Percentiles rank a stretch among this genome's conserved stretches.
Conservation (phyloP, 2,329 filamentous ascomycete species). For the Aspergillus bombycis region DNA sequence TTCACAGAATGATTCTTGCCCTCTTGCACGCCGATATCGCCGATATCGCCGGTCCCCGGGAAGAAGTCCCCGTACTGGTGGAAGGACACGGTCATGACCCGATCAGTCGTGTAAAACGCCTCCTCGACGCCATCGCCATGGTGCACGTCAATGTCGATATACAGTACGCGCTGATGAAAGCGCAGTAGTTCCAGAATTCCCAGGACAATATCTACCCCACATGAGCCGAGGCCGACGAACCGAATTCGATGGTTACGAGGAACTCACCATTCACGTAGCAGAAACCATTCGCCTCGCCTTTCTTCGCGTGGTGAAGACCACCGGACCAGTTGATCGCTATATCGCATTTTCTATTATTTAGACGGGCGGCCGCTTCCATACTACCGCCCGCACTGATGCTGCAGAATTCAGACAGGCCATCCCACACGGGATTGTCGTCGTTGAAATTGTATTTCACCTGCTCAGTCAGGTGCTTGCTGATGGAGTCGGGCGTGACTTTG, state of each 20-base stretch:
- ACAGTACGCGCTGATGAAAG: slow-evolving; percentile 66
- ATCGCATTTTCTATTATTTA: slow-evolving; percentile 70
- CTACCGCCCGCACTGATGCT: slow-evolving; percentile 71
- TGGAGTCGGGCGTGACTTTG: slow-evolving; percentile 97
- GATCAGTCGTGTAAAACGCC: slow-evolving; percentile 71
- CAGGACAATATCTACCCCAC: slow-evolving; percentile 62
- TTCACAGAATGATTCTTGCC: slow-evolving; percentile 72
- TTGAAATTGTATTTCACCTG: slow-evolving; percentile 78
- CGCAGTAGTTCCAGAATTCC: slow-evolving; percentile 67
- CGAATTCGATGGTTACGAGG: not conserved
- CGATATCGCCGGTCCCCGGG: slow-evolving; percentile 69
- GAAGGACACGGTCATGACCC: slow-evolving; percentile 73
- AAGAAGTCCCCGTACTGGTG: slow-evolving; percentile 76
- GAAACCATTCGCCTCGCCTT: slow-evolving; percentile 90
- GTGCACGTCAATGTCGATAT: slow-evolving; percentile 70
- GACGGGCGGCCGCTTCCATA: slow-evolving; percentile 70
- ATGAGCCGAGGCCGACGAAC: slow-evolving; percentile 16
- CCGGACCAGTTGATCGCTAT: slow-evolving; percentile 85
- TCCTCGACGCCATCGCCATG: slow-evolving; percentile 72
- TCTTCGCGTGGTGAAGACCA: slow-evolving; percentile 94
- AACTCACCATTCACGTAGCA: slow-evolving; percentile 86
- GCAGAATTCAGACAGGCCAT: slow-evolving; percentile 73
- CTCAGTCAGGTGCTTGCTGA: slow-evolving; percentile 89
- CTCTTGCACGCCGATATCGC: slow-evolving; percentile 67
- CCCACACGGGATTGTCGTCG: slow-evolving; percentile 67